Percentiles rank a stretch among this genome's conserved stretches.
These are phyloP conservation scores for Solanum appendiculatum DNA, from an alignment of 257 asterid species.

Conservation along the genomic window DNA sequence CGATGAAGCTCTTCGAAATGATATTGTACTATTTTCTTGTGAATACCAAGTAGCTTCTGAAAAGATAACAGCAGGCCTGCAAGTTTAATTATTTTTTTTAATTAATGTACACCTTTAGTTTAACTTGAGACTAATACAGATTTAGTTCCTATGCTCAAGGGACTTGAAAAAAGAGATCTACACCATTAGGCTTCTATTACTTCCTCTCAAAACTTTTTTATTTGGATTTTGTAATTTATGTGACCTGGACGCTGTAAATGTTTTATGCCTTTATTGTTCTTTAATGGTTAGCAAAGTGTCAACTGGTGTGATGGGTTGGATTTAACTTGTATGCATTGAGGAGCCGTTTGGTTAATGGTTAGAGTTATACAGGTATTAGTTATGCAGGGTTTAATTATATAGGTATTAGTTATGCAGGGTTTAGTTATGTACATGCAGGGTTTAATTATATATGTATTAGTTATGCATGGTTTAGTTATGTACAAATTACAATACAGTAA, in stretches of 20 bases:
- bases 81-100: slow-evolving; percentile 14
- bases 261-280: background rate
- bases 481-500: too few species aligned
- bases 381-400: too few species aligned
- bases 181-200: background rate
- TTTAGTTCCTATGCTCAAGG: slow-evolving; percentile 21
- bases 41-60: slow-evolving; percentile 35
- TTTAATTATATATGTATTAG: too few species aligned
- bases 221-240: background rate
- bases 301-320: background rate
- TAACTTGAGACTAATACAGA: slow-evolving; percentile 24
- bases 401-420: too few species aligned
- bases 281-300: background rate
- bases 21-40: slow-evolving; percentile 19
- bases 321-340: background rate
- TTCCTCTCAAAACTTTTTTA: background rate
- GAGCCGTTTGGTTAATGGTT: too few species aligned
- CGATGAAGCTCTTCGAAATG: slow-evolving; percentile 11
- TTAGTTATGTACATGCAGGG: too few species aligned
- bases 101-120: slow-evolving; percentile 31
- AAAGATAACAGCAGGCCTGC: slow-evolving; percentile 27
- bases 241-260: background rate
- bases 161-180: slow-evolving; percentile 8
- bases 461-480: too few species aligned
- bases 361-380: too few species aligned